Base-by-base conservation (phyloP, 495 filamentous ascomycete species). In the Neurospora sp. region DNA sequence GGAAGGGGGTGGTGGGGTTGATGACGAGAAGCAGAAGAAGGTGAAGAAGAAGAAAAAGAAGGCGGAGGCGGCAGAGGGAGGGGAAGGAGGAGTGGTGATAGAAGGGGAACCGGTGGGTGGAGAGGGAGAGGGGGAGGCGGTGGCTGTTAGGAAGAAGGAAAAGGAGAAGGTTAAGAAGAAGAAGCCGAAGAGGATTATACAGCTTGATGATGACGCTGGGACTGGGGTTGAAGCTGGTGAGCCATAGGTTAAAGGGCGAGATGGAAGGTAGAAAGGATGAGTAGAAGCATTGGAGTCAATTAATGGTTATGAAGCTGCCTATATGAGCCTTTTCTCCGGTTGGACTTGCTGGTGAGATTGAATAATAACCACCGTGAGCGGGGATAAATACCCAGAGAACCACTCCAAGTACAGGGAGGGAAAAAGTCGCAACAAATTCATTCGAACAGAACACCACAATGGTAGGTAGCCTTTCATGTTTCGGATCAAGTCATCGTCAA, bases 121-220 rank as follows among this genome's bases (percentile, higher is more conserved):
- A 27, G 71, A 68, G 38, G 73, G n/a, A 8, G 71, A 44, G 2
- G 73, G 68, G 37, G 75, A 75, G 20, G 48, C 74, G 22, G 72
- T 75, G 27, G 79, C 79, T 70, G 78, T 79, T 70, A 87, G 84
- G 78, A 87, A 85, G 79, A 84, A 78, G 73, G 69, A 12, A 1
- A 73, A 74, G 35, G 69, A 68, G 68, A 86, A 84, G 78, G 84
- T 83, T 75, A 87, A 86, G 82, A 88, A 87, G 79, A 85, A 80
- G 75, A 84, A 84, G 74, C 75, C 78, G n/a, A 82, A 81, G 72
- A 74, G 76, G 31, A 70, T 77, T 44, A 75, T 76, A 61, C 72
- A 75, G 69, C 39, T 80, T 76, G 76, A 74, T 69, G 78, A 75
- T 22, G 74, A 70, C 16, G 73, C 8, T 14, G 48, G 22, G 22